Evolutionary conservation across 1,139 yeast species (phyloP).

Genomic region (Diutina ranongensis): DNA sequence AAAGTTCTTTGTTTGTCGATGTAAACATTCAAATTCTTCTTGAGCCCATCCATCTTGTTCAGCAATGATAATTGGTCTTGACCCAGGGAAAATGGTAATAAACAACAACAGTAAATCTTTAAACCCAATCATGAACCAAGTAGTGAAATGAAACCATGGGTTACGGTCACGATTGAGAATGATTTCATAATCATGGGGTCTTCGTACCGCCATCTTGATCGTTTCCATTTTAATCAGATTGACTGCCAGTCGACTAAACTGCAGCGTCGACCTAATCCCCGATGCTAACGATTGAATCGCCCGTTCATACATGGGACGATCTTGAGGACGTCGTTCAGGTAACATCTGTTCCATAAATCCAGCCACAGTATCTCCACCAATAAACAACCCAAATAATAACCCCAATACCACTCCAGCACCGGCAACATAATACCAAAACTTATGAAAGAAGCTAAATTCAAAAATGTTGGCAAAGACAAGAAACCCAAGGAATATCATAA

Average conservation of each 20-base stretch:
- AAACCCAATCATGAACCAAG: not conserved
- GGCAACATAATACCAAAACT: not conserved
- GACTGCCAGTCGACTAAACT: not conserved
- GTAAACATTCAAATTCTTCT: not conserved
- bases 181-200: slow-evolving; percentile 1
- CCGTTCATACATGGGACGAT: not conserved
- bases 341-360: not conserved
- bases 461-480: not conserved
- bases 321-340: not conserved
- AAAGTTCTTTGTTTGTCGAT: not conserved
- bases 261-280: not conserved
- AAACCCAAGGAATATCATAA: not conserved
- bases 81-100: not conserved
- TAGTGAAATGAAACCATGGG: not conserved
- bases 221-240: not conserved
- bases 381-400: not conserved
- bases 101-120: not conserved
- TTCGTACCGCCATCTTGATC: not conserved
- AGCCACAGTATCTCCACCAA: not conserved
- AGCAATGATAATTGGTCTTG: not conserved
- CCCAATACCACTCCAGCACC: not conserved
- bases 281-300: not conserved
- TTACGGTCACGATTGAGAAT: not conserved
- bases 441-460: not conserved
- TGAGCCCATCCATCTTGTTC: not conserved